phyloP scores from a whole-genome alignment of 768 basidiomycete genomes.

The Leccinum barrowsii region DNA sequence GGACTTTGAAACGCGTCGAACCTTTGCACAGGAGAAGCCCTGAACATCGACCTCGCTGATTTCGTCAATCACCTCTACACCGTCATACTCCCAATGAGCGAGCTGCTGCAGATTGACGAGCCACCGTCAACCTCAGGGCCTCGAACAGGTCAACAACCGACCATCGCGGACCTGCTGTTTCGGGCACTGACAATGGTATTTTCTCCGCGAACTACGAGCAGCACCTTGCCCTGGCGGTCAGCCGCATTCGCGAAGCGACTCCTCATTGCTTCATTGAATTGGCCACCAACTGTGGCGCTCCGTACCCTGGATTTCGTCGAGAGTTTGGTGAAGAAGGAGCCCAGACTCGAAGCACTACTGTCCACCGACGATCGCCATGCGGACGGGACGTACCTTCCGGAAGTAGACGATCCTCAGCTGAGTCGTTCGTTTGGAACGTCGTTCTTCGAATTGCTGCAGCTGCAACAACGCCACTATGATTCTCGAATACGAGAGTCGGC shows the following conservation, averaged over 20 bases:
- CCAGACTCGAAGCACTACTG: conserved; percentile 78
- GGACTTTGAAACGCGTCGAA: conserved; percentile 4
- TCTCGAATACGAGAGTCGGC: conserved; percentile 66
- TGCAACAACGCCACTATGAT: conserved; percentile 62
- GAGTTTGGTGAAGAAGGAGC: conserved; percentile 69
- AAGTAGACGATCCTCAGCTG: conserved; percentile 86
- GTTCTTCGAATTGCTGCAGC: conserved; percentile 79
- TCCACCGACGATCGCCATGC: conserved; percentile 81
- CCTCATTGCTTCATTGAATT: conserved; percentile 73
- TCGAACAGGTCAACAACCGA: conserved; percentile 29
- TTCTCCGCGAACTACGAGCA: conserved; percentile 61
- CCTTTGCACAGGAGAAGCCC: conserved; percentile 72
- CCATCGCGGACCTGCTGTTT: conserved; percentile 75
- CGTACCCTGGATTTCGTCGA: conserved; percentile 73
- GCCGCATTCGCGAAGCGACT: conserved; percentile 96
- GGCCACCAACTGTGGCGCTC: conserved; percentile 64
- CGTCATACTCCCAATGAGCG: conserved; percentile 71
- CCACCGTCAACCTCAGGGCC: conserved; percentile 31
- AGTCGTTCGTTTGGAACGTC: conserved; percentile 79
- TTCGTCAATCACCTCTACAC: conserved; percentile 84
- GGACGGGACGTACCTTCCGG: conserved; percentile 82
- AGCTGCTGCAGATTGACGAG: conserved; percentile 62
- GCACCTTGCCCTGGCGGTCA: conserved; percentile 65
- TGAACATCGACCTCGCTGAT: conserved; percentile 91
- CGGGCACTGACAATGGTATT: conserved; percentile 80